Evolutionary conservation across 2,329 filamentous ascomycete species (phyloP).

Genomic region (Aspergillus quadricinctus): DNA sequence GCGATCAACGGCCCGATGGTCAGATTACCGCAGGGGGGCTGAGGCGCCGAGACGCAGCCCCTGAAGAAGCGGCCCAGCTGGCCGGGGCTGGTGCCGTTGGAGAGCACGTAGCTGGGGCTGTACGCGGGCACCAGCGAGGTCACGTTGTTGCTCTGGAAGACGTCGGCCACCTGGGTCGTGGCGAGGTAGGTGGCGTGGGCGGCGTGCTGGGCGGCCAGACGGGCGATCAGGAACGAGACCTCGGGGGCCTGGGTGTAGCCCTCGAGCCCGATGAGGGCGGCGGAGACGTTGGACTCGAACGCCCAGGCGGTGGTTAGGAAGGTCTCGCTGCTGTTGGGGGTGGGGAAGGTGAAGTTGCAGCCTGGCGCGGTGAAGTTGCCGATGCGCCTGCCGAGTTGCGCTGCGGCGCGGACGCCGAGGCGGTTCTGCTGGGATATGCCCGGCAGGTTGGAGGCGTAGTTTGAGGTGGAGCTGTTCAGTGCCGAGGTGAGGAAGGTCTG

Average conservation of each 20-base stretch:
- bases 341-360: constrained; percentile 22
- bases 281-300: constrained; percentile 18
- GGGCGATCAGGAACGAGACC: constrained; percentile 26
- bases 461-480: constrained; percentile 15
- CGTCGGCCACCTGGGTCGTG: constrained; percentile 7
- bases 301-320: constrained; percentile 18
- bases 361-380: constrained; percentile 15
- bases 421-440: constrained; percentile 23
- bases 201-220: constrained; percentile 25
- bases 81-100: constrained; percentile 16
- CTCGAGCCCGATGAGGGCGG: constrained; percentile 24
- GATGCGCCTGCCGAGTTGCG: constrained; percentile 13
- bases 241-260: constrained; percentile 27
- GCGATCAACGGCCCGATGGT: constrained; percentile 21
- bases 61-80: constrained; percentile 21
- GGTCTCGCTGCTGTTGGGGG: constrained; percentile 8
- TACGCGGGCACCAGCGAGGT: constrained; percentile 21
- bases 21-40: constrained; percentile 18
- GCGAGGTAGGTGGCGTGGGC: constrained; percentile 20
- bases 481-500: constrained; percentile 18
- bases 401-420: constrained; percentile 21
- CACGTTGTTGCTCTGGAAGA: constrained; percentile 21
- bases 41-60: constrained; percentile 19
- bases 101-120: constrained; percentile 19
- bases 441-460: constrained; percentile 18